Evolutionary conservation across 441 rosid species (phyloP), one percentile per base, ranked within the genome.

Genomic region (Croton laevigatus): DNA sequence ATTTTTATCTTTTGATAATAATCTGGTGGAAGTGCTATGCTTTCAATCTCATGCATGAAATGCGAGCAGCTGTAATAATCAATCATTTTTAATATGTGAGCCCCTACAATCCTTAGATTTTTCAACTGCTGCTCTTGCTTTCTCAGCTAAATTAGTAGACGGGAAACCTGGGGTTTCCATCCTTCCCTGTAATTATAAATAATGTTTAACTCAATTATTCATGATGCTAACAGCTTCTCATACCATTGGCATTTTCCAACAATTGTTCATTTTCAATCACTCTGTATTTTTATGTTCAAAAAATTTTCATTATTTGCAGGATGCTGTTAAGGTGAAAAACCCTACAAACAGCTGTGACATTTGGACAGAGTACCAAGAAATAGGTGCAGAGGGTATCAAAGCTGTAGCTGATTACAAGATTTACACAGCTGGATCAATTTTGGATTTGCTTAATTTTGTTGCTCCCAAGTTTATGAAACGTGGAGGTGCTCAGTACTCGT

Each of bases 401-500:
- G 96, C 98, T 69, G 89, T 88, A 23, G 93, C 87, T 22, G 97
- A 89, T 73, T 84, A 89, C 66, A 93, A 88, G 80, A 85, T 80
- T 65, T 89, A 91, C 81, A 93, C 97, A 20, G 85, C 94, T 62
- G 94, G 78, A 36, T 78, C 87, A 27, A 42, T 79, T 62, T 27
- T 90, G 22, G 98, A 96, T 77, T 83, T 96, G 76, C 87, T 96
- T 54, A 73, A 81, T 0, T 96, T 81, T 70, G 96, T 96, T 74
- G 97, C 99, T 75, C 98, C 98, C 13, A 95, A 88, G 82, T 83
- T 91, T 93, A 93, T 95, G 97, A 85, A 84, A 3, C 99, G 97
- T 64, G 99, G 97, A 16, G 58, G 86, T 23, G 82, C 88, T 69
- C 98, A 93, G 82, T 95, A 87, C 83, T 95, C 99, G 3, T 87